A percentile compares a stretch with the other conserved stretches of the same genome.
phyloP scores from a whole-genome alignment of 148 eudicot species.

The Oxyria digyna region DNA sequence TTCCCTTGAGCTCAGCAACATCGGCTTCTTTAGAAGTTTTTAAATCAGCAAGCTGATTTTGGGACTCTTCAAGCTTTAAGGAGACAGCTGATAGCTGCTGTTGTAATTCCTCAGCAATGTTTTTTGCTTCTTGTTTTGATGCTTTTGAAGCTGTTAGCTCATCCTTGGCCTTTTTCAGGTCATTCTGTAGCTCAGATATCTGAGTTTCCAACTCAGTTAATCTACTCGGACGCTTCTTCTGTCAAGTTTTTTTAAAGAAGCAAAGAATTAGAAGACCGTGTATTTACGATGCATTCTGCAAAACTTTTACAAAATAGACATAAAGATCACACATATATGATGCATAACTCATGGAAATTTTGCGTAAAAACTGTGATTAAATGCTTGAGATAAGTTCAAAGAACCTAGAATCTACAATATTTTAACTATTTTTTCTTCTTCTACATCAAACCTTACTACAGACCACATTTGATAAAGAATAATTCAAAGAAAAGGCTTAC shows the following conservation, averaged over 20 bases:
- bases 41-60: constrained; percentile 34
- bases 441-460: too few species aligned
- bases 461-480: not conserved
- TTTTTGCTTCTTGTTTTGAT: constrained; percentile 42
- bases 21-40: constrained; percentile 24
- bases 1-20: constrained; percentile 19
- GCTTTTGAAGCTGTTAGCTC: constrained; percentile 44
- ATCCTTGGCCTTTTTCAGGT: constrained; percentile 52
- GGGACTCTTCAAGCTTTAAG: constrained; percentile 45
- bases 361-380: not conserved
- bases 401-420: not conserved
- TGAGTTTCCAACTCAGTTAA: constrained; percentile 60
- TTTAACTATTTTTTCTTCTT: too few species aligned
- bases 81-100: constrained; percentile 45
- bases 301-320: not conserved
- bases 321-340: not conserved
- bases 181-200: constrained; percentile 69
- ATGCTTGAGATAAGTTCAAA: not conserved
- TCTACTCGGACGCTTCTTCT: constrained; percentile 66
- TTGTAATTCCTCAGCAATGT: constrained; percentile 45
- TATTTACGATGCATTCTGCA: too few species aligned
- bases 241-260: not conserved
- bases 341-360: not conserved
- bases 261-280: not conserved
- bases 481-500: not conserved